Conservation (phyloP, 345 rosid genomes). For the Eucalyptus grandis region DNA sequence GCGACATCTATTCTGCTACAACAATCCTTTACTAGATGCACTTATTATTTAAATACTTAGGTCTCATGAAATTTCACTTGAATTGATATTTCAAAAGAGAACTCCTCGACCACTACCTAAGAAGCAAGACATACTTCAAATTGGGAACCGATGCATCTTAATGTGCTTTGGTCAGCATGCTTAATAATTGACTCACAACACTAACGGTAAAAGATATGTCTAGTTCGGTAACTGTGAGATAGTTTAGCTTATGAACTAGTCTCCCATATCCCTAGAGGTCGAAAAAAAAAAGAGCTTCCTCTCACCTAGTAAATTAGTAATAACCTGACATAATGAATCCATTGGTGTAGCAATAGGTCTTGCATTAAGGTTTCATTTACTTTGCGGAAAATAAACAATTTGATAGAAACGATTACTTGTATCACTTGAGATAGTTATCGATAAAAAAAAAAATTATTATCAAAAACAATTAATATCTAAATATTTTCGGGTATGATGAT, state of each 20-base stretch:
- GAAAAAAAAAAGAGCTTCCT: background rate
- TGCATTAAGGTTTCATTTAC: background rate
- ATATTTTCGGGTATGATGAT: rapidly evolving
- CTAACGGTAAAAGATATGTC: background rate
- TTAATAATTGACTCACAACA: background rate
- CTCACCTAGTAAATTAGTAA: background rate
- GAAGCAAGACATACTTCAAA: background rate
- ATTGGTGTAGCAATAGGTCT: background rate
- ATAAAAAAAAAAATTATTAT: too few relatives aligned
- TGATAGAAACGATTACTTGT: rapidly evolving
- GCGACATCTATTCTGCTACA: rapidly evolving
- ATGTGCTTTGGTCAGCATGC: rapidly evolving
- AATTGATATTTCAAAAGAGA: too few relatives aligned
- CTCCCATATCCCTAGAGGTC: background rate
- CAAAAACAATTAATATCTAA: background rate
- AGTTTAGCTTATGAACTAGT: background rate
- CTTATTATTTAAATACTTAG: too few relatives aligned
- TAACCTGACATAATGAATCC: background rate
- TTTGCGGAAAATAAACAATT: background rate
- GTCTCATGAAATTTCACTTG: too few relatives aligned
- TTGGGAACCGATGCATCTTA: background rate
- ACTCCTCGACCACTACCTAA: too few relatives aligned
- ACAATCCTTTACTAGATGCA: background rate
- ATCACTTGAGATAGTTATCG: background rate
- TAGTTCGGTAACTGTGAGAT: background rate